Evolutionary conservation across 2,329 filamentous ascomycete genomes (phyloP), one percentile per base, ranked within the genome.

Genomic region (Diatrype stigma): DNA sequence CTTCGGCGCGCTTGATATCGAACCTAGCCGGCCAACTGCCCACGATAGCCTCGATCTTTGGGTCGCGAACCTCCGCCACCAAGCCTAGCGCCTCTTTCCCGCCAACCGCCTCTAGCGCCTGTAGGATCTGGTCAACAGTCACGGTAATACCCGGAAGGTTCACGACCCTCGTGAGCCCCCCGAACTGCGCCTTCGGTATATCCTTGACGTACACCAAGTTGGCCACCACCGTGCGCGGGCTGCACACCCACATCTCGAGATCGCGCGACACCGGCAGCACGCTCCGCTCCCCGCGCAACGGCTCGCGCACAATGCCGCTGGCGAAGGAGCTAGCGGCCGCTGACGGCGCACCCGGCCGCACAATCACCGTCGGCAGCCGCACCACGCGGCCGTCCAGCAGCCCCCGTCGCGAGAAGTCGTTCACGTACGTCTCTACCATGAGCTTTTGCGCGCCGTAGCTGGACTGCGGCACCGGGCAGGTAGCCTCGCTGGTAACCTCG

Each of bases 361-460:
- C 80, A 0, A 80, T 79, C 16, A 86, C 76, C 0, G 82, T 85
- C 0, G 82, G 82, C 14, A 85, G 74, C 0, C 82, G 75, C 17
- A 83, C 71, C 3, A 73, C 73, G 16, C 81, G 73, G 0, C 79
- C 82, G 47, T 81, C 78, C 45, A 86, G 74, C 37, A 82, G 73
- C 0, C 79, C 77, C 7, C 80, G 57, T 1, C 83, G 70, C 6
- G 68, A 70, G 58, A 68, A 47, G 38, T 84, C 80, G 58, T 81
- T 81, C 51, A 84, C 64, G 4, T 82, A 65, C 1, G 74, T 74
- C 64, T 86, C 82, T 48, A 80, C 76, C 57, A 85, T 81, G 47
- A 85, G 70, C 63, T 86, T 86, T 62, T 84, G 76, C 0, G 78
- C 76, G 3, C 83, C 83, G 56, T 86, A 86, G 6, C 75, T 79